Conservation (phyloP, 176 grass and related monocot species). For the Hordeum marinum region DNA sequence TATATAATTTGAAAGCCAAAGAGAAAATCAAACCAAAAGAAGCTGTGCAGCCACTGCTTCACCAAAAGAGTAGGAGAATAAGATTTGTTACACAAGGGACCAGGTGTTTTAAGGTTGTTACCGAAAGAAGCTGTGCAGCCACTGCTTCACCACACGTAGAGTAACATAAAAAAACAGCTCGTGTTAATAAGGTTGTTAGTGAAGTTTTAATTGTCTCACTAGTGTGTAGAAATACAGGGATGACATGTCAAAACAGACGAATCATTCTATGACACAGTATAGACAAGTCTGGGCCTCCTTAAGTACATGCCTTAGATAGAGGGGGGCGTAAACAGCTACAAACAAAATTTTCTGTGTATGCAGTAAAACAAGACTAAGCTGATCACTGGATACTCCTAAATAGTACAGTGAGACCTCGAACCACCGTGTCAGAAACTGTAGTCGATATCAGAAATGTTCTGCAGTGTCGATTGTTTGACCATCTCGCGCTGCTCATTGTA, state of each 20-base stretch:
- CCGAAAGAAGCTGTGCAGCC: no score
- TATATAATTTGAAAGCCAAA: neutral
- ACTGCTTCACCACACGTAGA: no score
- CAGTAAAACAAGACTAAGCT: constrained; percentile 3
- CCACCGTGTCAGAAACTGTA: constrained; percentile 67
- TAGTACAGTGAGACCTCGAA: neutral
- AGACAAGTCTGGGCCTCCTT: constrained; percentile 16
- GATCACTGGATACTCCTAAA: constrained; percentile 33
- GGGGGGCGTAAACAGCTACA: constrained; percentile 21
- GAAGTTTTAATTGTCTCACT: neutral
- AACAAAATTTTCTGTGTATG: constrained; percentile 5
- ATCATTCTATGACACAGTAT: constrained; percentile 11
- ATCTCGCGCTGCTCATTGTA: constrained; percentile 56
- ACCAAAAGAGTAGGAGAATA: neutral
- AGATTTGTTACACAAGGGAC: neutral
- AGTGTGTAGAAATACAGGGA: constrained; percentile 21
- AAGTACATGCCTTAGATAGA: constrained; percentile 22
- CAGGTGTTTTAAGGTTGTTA: no score
- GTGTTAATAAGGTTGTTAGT: neutral
- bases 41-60: neutral
- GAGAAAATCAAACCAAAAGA: neutral
- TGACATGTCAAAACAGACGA: neutral
- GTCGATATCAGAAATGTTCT: constrained; percentile 79
- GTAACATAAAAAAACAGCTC: neutral
- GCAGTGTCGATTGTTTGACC: constrained; percentile 54